Conservation (phyloP, 2,329 filamentous ascomycete species). For the Hansfordia pulvinata region DNA sequence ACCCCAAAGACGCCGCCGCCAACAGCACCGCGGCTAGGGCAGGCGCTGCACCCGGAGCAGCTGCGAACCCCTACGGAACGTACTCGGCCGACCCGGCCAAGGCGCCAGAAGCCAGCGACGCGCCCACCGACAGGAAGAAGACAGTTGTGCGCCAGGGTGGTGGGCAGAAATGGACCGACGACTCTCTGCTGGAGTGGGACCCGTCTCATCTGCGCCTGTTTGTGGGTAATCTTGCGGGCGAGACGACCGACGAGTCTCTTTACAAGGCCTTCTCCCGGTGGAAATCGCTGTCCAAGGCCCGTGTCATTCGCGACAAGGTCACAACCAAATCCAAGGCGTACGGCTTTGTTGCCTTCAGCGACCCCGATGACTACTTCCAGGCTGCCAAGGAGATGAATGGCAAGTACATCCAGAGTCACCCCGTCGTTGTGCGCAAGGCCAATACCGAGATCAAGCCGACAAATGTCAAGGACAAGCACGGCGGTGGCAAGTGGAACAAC, state of each 20-base stretch:
- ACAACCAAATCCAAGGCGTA: conserved; percentile 94
- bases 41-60: conserved; percentile 22
- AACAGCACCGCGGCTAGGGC: conserved; percentile 17
- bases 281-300: conserved; percentile 78
- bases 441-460: conserved; percentile 82
- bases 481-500: conserved; percentile 14
- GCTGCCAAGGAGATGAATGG: conserved; percentile 97
- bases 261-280: conserved; percentile 89
- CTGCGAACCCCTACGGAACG: conserved; percentile 23
- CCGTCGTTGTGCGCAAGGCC: conserved; percentile 73
- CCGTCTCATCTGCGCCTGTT: conserved; percentile 89
- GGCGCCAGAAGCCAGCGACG: conserved; percentile 14
- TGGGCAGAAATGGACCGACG: conserved; percentile 85
- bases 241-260: conserved; percentile 92
- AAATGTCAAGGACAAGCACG: conserved; percentile 41
- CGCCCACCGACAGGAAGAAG: conserved; percentile 50
- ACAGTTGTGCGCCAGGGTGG: conserved; percentile 83
- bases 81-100: conserved; percentile 25
- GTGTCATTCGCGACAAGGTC: conserved; percentile 88
- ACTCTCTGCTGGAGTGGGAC: conserved; percentile 86
- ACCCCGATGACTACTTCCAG: conserved; percentile 92
- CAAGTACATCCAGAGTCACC: conserved; percentile 97
- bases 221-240: conserved; percentile 90
- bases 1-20: conserved; percentile 36
- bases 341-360: conserved; percentile 90